Evolutionary conservation across 2,329 filamentous ascomycete genomes (phyloP).

Genomic region (Fusarium torulosum): DNA sequence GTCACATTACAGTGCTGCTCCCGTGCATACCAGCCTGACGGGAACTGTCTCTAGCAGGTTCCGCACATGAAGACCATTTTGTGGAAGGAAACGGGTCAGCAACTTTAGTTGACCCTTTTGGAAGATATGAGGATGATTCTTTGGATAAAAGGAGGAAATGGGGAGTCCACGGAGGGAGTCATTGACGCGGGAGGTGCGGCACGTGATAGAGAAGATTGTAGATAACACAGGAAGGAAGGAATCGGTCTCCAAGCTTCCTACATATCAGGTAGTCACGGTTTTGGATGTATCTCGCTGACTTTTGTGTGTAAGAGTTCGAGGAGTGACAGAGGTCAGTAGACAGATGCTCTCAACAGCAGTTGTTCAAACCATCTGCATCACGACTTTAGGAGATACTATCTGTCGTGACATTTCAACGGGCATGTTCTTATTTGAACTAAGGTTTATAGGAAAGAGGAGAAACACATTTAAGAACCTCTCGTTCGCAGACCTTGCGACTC

Average conservation of each 20-base stretch:
- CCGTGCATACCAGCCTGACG: conserved; percentile 36
- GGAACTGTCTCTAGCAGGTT: conserved; percentile 45
- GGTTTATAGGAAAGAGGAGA: no score
- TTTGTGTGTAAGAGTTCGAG: no score
- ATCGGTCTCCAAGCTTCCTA: not conserved
- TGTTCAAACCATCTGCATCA: no score
- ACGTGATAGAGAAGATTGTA: not conserved
- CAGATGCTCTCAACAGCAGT: no score
- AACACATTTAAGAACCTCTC: no score
- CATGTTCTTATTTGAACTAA: no score
- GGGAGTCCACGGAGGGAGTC: not conserved
- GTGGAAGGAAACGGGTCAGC: accelerated
- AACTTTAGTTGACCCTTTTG: not conserved
- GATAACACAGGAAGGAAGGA: not conserved
- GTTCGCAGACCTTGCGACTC: no score
- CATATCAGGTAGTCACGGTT: no score
- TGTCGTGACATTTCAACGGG: no score
- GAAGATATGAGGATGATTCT: not conserved
- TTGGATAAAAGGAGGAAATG: not conserved
- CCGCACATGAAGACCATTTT: conserved; percentile 42
- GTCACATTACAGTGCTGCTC: conserved; percentile 46
- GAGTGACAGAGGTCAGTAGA: no score
- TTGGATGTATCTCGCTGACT: not conserved
- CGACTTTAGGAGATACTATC: no score
- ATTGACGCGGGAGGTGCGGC: not conserved